phyloP scores from a whole-genome alignment of 2,329 filamentous ascomycete species.

The Paraconiothyrium brasiliense region DNA sequence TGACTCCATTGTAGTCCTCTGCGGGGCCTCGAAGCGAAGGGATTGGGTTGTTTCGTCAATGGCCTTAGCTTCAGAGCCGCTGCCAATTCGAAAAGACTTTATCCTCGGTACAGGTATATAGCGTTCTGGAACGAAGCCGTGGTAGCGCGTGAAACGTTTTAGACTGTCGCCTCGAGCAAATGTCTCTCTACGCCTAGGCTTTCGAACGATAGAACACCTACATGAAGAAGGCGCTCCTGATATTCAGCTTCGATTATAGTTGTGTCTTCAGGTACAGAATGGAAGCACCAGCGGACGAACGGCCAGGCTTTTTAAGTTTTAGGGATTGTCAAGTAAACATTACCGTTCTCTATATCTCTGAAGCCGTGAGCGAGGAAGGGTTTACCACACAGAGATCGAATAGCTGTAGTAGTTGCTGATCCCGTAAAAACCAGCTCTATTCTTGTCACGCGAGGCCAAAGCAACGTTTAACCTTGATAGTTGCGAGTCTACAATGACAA shows the following conservation, averaged over 20 bases:
- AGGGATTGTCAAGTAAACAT: constrained; percentile 25
- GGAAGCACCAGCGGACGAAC: constrained; percentile 26
- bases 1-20: constrained; percentile 17
- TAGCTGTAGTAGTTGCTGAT: constrained; percentile 25
- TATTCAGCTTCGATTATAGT: constrained; percentile 18
- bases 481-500: constrained; percentile 22
- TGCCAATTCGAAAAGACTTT: constrained; percentile 12
- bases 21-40: constrained; percentile 24
- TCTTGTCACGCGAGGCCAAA: constrained; percentile 23
- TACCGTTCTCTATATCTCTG: constrained; percentile 17
- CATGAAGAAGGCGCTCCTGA: constrained; percentile 24
- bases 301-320: constrained; percentile 34
- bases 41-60: constrained; percentile 24
- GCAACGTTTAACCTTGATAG: constrained; percentile 32
- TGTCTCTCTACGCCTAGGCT: constrained; percentile 2
- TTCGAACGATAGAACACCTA: constrained; percentile 20
- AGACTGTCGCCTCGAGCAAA: constrained; percentile 20
- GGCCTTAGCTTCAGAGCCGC: constrained; percentile 19
- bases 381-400: constrained; percentile 25
- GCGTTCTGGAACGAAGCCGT: constrained; percentile 20
- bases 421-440: constrained; percentile 20
- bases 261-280: constrained; percentile 18
- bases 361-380: constrained; percentile 22
- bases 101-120: constrained; percentile 25
- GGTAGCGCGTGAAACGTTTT: constrained; percentile 15